Conservation (phyloP, 2,329 filamentous ascomycete species). For the Mariannaea elegans region DNA sequence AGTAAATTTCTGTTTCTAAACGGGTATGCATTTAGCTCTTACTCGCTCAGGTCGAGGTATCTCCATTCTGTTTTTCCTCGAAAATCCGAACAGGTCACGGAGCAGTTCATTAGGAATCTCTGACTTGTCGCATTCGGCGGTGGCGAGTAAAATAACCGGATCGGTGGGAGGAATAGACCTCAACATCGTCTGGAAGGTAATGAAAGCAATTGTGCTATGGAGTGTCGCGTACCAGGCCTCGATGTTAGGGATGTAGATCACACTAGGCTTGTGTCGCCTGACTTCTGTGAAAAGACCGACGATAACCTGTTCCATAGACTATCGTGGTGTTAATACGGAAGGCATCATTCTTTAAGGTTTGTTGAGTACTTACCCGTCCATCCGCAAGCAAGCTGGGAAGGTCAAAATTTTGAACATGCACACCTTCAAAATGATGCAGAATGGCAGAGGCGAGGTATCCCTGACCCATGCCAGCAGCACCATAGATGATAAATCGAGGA, state of each 20-base stretch:
- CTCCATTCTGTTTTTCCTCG: conserved; percentile 77
- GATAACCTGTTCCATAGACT: conserved; percentile 85
- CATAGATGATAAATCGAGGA: conserved; percentile 84
- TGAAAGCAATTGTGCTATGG: conserved; percentile 72
- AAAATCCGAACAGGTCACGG: conserved; percentile 85
- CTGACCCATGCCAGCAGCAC: conserved; percentile 91
- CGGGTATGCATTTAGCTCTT: conserved; percentile 40
- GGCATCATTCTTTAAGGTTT: background rate
- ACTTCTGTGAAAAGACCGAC: conserved; percentile 92
- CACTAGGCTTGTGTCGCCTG: conserved; percentile 91
- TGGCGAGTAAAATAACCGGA: conserved; percentile 86
- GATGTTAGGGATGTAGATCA: conserved; percentile 92
- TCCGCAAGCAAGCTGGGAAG: conserved; percentile 88
- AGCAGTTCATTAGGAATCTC: conserved; percentile 72
- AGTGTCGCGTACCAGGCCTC: conserved; percentile 82
- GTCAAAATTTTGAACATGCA: conserved; percentile 96
- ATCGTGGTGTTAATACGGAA: conserved; percentile 33
- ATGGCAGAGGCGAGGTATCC: conserved; percentile 86
- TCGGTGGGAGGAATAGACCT: conserved; percentile 88
- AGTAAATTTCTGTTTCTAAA: background rate
- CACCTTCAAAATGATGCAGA: conserved; percentile 88
- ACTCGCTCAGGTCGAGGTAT: conserved; percentile 74
- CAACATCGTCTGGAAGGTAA: conserved; percentile 84
- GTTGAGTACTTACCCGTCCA: conserved; percentile 67
- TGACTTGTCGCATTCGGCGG: conserved; percentile 75